A percentile compares a stretch with the other conserved stretches of the same genome.
These are phyloP conservation scores for Colletotrichum sp. DNA, from an alignment of 2,329 filamentous ascomycete genomes.

Conservation along the genomic window DNA sequence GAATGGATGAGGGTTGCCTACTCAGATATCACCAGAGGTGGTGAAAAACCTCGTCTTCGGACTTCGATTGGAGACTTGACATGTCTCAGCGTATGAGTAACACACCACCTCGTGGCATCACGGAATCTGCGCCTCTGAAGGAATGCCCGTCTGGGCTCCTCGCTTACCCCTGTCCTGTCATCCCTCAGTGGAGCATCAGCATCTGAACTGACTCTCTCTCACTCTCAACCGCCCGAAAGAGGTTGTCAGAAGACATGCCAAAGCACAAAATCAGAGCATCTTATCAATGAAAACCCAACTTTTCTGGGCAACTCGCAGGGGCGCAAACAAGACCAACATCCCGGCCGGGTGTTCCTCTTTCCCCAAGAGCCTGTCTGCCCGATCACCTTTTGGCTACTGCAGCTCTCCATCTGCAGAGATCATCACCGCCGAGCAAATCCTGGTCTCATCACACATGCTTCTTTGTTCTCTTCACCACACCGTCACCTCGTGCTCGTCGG, in stretches of 20 bases:
- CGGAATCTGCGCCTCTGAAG: not conserved
- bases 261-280: not conserved
- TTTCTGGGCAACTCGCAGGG: not conserved
- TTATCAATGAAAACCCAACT: not conserved
- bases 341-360: not conserved
- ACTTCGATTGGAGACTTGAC: conserved; percentile 9
- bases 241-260: not conserved
- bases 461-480: not conserved
- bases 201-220: not conserved
- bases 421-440: conserved; percentile 16
- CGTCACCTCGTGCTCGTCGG: not conserved
- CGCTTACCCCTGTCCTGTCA: conserved; percentile 17
- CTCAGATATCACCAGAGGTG: not conserved
- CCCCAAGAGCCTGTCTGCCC: not conserved
- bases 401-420: conserved; percentile 17
- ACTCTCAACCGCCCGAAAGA: conserved; percentile 1
- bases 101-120: conserved; percentile 18
- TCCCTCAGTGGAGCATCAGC: not conserved
- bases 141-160: not conserved
- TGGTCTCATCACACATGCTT: not conserved
- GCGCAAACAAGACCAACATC: conserved; percentile 3
- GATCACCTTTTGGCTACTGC: conserved; percentile 11
- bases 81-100: conserved; percentile 1
- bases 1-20: conserved; percentile 5
- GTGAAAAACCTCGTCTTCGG: not conserved